Conservation (phyloP, 2,329 filamentous ascomycete genomes). For the Epichloe bromicola region DNA sequence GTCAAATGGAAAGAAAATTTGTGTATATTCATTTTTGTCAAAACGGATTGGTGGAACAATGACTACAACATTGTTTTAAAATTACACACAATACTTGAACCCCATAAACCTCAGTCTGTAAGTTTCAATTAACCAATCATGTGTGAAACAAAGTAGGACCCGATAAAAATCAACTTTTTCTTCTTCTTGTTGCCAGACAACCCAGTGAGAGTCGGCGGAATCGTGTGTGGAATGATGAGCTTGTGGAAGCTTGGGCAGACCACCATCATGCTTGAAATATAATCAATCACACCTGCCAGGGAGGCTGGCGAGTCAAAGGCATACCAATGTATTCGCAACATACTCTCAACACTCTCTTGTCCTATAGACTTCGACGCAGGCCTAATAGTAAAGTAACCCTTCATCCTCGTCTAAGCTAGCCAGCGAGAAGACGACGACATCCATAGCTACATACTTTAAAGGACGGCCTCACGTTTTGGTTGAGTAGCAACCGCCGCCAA, state of each 20-base stretch:
- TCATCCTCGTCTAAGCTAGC: background rate
- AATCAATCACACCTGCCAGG: no score
- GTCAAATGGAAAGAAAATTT: background rate
- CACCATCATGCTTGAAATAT: no score
- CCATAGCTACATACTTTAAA: slow-evolving; percentile 5
- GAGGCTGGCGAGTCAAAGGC: background rate
- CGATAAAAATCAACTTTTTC: no score
- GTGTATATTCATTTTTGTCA: background rate
- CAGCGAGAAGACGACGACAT: background rate
- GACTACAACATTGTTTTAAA: no score
- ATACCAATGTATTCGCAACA: background rate
- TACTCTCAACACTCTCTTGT: background rate
- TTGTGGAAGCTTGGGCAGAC: no score
- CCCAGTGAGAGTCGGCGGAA: no score
- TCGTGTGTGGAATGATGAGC: no score
- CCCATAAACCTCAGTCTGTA: no score
- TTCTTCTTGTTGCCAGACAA: no score
- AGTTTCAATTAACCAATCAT: no score
- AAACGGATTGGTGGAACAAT: background rate
- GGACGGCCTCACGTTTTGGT: background rate
- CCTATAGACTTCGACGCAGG: background rate
- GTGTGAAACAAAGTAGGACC: no score
- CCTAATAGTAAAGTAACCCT: background rate
- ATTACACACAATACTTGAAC: no score
- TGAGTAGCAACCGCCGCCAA: background rate